These are phyloP conservation scores for Solanum chilense DNA, from an alignment of 257 asterid species.

Conservation along the genomic window DNA sequence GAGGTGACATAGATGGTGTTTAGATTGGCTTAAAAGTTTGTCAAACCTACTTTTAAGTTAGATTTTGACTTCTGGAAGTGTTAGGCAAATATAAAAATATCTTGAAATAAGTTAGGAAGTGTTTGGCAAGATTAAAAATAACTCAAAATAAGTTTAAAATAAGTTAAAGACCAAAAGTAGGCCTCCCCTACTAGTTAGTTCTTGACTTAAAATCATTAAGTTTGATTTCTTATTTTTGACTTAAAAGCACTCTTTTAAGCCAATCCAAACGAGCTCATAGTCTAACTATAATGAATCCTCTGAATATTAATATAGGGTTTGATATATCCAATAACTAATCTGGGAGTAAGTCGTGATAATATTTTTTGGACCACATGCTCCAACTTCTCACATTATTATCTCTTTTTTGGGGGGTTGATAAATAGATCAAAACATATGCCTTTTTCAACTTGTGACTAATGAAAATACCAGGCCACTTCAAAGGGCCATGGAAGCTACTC, in stretches of 20 bases:
- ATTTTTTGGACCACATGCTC: neutral
- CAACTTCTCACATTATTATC: neutral
- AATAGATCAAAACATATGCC: neutral
- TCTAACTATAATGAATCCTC: neutral
- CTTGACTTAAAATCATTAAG: neutral
- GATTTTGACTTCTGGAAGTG: too few relatives aligned
- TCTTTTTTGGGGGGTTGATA: neutral
- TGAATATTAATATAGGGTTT: neutral
- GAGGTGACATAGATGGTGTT: neutral
- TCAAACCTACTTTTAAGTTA: neutral
- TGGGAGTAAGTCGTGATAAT: neutral
- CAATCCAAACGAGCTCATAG: neutral
- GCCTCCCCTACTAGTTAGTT: neutral
- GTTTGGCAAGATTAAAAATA: too few relatives aligned
- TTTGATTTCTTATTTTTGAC: neutral
- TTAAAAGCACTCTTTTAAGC: neutral
- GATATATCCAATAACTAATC: neutral
- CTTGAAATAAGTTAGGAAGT: too few relatives aligned
- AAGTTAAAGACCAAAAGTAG: neutral
- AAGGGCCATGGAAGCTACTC: neutral
- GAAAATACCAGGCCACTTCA: neutral
- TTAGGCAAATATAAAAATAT: neutral
- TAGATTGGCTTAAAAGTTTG: neutral
- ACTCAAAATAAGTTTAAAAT: too few relatives aligned
- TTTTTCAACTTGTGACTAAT: neutral